Percentiles rank a stretch among this genome's conserved stretches.
Evolutionary conservation across 1,284 basidiomycete species (phyloP).

Genomic region (Pisolithus thermaeus): DNA sequence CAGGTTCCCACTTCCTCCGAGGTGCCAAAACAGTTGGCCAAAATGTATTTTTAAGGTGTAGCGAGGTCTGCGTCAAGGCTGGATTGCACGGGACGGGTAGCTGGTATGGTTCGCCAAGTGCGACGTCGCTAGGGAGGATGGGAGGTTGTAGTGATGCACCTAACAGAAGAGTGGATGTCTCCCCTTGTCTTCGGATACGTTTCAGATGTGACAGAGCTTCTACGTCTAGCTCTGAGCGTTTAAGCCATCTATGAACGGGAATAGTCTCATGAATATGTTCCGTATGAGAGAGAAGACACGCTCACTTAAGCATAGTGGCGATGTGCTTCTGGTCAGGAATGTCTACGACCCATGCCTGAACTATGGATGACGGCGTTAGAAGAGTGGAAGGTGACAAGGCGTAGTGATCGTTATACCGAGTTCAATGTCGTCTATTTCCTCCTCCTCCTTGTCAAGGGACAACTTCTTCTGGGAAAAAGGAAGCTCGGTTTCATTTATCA

Average conservation of each 20-base stretch:
- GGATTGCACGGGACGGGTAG: conserved; percentile 64
- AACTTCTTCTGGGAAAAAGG: conserved; percentile 60
- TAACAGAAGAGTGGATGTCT: conserved; percentile 50
- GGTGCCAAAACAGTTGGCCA: conserved; percentile 86
- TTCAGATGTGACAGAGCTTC: conserved; percentile 71
- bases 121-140: conserved; percentile 33
- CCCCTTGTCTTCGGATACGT: conserved; percentile 57
- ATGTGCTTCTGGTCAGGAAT: conserved; percentile 65
- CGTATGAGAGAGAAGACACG: conserved; percentile 4
- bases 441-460: conserved; percentile 49
- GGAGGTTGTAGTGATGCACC: conserved; percentile 34
- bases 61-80: conserved; percentile 66
- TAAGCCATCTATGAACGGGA: conserved; percentile 52
- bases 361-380: conserved; percentile 8
- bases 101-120: conserved; percentile 45
- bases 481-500: conserved; percentile 49
- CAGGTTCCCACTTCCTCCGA: conserved; percentile 59
- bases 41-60: conserved; percentile 57
- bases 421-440: conserved; percentile 50
- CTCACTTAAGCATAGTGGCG: conserved; percentile 61
- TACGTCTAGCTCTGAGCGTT: conserved; percentile 52
- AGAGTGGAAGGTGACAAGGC: not conserved
- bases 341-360: conserved; percentile 82
- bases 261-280: conserved; percentile 5
- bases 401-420: conserved; percentile 35